Base-by-base conservation (phyloP, 192 early-diverging fungal species). In the Backusella westeae region DNA sequence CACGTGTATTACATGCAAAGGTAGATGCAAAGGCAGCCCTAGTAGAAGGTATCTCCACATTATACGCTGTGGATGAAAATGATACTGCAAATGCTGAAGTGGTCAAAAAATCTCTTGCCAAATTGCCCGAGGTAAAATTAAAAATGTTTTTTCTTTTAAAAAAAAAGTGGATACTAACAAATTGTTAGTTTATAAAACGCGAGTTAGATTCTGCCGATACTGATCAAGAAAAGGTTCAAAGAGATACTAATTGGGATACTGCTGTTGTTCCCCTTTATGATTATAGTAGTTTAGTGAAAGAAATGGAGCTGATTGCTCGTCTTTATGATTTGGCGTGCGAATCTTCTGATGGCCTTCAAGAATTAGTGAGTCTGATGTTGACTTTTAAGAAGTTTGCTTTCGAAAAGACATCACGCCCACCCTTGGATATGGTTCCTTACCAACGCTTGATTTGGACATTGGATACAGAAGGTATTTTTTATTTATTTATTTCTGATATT, bases 11-110 rank as follows among this genome's bases (percentile, higher is more conserved):
- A 29, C 66, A 34, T 67, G 49, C 73, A 14, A 71, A 73, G 52
- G 39, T 44, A 1, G 89, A 91, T 36, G 77, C 90, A 35, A 93
- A 91, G 83, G 77, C 80, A n/a, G 87, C 87, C 9, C 71, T 94
- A 26, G 76, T 92, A 10, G 93, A 94, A 69, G 91, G 87, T 6
- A 83, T 90, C 41, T 86, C 91, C 15, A 92, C 93, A 0, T 70
- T 94, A 17, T 94, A 93, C 71, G 89, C 88, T 73, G 81, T 94
- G 8, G 87, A 93, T 71, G 87, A 92, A 67, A 82, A 81, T 17
- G 80, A 84, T 36, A 79, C 77, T 36, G 76, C 83, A 44, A 80
- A 85, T 75, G 82, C 80, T 34, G 59, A 76, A 59, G 59, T 77
- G 56, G 56, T 87, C 74, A 67, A 81, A 77, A 42, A 81, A 78